Percentiles rank a stretch among this genome's conserved stretches.
Evolutionary conservation across 2,329 filamentous ascomycete genomes (phyloP).

Genomic region (Thielaviopsis cerberus): DNA sequence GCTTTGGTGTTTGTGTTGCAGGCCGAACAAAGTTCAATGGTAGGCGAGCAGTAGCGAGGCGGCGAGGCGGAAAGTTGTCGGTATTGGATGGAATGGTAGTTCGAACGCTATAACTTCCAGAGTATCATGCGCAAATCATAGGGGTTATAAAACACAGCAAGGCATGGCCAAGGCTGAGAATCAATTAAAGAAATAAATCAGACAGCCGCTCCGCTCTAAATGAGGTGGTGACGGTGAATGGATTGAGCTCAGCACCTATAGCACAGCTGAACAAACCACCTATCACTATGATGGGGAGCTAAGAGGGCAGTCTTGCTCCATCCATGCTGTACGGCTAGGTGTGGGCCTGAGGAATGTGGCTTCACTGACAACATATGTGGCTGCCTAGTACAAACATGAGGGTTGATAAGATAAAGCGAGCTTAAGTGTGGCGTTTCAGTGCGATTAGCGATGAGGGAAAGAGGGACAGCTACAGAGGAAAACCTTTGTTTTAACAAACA

Average conservation of each 20-base stretch:
- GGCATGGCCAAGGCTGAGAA: slow-evolving; percentile 1
- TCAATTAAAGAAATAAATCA: neutral
- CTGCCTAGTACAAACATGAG: neutral
- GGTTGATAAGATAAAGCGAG: neutral
- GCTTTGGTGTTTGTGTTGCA: neutral
- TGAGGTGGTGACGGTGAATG: neutral
- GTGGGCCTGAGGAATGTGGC: neutral
- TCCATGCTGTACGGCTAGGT: neutral
- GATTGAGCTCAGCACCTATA: neutral
- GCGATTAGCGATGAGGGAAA: neutral
- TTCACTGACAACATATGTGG: neutral
- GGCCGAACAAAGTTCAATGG: slow-evolving; percentile 7
- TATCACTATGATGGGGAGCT: slow-evolving; percentile 4
- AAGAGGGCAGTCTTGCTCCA: neutral
- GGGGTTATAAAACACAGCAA: neutral
- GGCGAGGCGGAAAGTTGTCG: neutral
- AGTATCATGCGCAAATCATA: neutral
- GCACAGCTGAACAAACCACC: slow-evolving; percentile 5
- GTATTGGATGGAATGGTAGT: neutral
- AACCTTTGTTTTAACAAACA: too few relatives aligned
- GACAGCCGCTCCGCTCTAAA: neutral
- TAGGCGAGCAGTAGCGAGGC: neutral
- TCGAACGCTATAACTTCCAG: slow-evolving; percentile 1
- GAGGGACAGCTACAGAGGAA: neutral
- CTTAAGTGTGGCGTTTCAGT: neutral